Base-by-base conservation (phyloP, 1,284 basidiomycete species). In the Fomitiporia mediterranea region DNA sequence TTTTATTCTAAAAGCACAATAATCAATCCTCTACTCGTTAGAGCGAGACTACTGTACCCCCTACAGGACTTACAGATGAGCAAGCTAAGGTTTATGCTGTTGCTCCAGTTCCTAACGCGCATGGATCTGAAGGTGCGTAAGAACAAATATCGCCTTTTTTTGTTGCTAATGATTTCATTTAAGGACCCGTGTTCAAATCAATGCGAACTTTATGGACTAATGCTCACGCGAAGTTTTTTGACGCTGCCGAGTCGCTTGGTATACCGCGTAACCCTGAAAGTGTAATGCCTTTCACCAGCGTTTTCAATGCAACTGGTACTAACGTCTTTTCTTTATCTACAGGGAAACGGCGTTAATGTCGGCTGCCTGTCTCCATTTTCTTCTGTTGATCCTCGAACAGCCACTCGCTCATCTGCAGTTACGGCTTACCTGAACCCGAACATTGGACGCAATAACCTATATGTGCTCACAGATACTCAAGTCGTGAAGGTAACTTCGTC, bases 381-480 rank as follows among this genome's bases (percentile, higher is more conserved):
- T 11, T 46, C 52, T 15, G 21, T 53, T 6, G 25, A 53, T 27
- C 52, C 39, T 30, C n/a, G 23, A n/a, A 53, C 39, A n/a, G 52
- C 52, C 7, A 53, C 25, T 11, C 52, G 52, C 11, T 42, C 52
- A 3, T 53, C 44, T 53, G 39, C 52, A 4, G 27, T 38, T 15
- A 28, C 40, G 42, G 40, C 27, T 19, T 53, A 44, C 25, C 39
- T 44, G 5, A 25, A 53, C 19, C 52, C 52, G 17, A 53, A 53
- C 15, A 32, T 44, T 13, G 27, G 39, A 5, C 30, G 53, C 9
- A 32, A 19, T 21, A 55, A 55, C 27, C 44, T 55, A 25, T 19
- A 35, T 34, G 46, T 50, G 13, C 4, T 55, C 2, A 55, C 46
- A 4, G 53, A 50, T 8, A 46, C 53, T 9, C 53, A 55, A 39